Percentiles rank a stretch among this genome's conserved stretches.
Evolutionary conservation across 2,329 filamentous ascomycete species (phyloP).

Genomic region (Epichloe glyceriae): DNA sequence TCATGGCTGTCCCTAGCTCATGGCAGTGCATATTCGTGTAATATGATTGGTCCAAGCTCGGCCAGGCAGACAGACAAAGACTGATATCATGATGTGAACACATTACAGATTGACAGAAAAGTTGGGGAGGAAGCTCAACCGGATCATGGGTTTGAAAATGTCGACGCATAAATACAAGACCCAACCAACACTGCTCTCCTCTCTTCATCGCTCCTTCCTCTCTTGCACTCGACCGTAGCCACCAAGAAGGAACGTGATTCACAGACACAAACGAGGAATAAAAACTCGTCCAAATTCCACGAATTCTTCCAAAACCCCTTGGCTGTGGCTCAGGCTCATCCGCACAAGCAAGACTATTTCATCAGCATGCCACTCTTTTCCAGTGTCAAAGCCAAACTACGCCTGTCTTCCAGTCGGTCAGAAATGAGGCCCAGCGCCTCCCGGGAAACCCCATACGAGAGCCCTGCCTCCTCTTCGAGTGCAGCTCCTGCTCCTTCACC

Average conservation of each 20-base stretch:
- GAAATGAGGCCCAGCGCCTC: neutral
- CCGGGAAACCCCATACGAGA: neutral
- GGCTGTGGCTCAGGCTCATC: too few species aligned
- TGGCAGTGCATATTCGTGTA: neutral
- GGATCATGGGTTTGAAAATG: neutral
- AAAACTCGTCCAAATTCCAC: neutral
- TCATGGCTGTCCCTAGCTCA: too few species aligned
- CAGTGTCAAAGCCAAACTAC: neutral
- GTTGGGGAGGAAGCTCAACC: neutral
- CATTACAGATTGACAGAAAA: neutral
- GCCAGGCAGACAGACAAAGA: too few species aligned
- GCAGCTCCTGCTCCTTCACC: neutral
- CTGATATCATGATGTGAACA: too few species aligned
- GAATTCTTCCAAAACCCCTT: neutral
- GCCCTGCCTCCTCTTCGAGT: neutral
- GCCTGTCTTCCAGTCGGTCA: neutral
- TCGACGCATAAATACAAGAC: too few species aligned
- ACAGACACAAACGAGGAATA: neutral
- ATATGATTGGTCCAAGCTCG: neutral
- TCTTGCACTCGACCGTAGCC: too few species aligned
- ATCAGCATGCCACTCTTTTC: neutral
- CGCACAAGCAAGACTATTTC: neutral
- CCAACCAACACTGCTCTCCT: too few species aligned
- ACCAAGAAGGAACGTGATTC: too few species aligned
- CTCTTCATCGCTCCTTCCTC: too few species aligned